Evolutionary conservation across 805 yeast species (phyloP), one percentile per base, ranked within the genome.

Genomic region (Starmerella vitae): DNA sequence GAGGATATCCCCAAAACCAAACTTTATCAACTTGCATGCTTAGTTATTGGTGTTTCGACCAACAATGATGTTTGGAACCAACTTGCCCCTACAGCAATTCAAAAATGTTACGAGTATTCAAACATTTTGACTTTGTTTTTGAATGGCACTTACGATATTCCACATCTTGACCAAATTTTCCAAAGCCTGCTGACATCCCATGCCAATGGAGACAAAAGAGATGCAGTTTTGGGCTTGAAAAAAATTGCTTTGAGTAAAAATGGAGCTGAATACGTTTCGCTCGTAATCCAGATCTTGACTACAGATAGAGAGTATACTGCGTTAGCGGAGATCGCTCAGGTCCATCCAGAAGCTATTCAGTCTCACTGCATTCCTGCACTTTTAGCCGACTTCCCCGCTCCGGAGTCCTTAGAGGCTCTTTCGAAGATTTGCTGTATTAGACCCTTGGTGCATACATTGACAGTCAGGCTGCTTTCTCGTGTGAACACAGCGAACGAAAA

Each of bases 81-180:
- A 5, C 18, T 72, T 43, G 72, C 76, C 20, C 58, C 74, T 13
- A 59, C 81, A 6, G 60, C 83, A 24, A 62, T 36, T 2, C 39
- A 38, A n/a, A 34, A 30, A 21, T 15, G 38, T 10, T 20, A 40
- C 18, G 39, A 34, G 12, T 31, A 36, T 2, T 20, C 34, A 6
- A 26, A 12, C 2, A 26, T 35, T 2, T 31, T 47, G 19, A 31
- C 25, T 10, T 12, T 42, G 17, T 39, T 45, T n/a, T 15, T 47
- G 27, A 24, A 14, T 3, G 29, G 20, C 6, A 18, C 19, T 4
- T 34, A 37, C 14, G 10, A 56, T 20, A 63, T 75, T 6, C 66
- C 74, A 6, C 68, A 61, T 55, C 76, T 79, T 45, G 94, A 85
- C 50, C 74, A 74, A 29, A 62, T 86, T 13, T 59, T 85, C 22